Base-by-base conservation (phyloP, 805 yeast genomes). In the Candida peoriensis region DNA sequence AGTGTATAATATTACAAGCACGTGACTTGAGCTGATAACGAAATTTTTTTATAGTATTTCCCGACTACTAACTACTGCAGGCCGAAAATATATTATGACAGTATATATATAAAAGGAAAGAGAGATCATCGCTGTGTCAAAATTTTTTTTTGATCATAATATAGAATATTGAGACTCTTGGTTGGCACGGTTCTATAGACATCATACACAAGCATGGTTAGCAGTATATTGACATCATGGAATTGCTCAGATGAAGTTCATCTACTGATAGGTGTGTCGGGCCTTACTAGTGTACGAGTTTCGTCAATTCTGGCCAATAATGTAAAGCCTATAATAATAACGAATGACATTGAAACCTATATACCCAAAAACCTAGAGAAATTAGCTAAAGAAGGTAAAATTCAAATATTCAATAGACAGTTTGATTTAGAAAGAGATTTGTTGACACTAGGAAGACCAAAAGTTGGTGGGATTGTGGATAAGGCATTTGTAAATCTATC, bases 381-480 rank as follows among this genome's bases (percentile, higher is more conserved):
- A 20, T 38, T 55, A 18, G 48, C 54, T 4, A 48, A 54, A 4
- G 46, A 50, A 9, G 52, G 57, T 8, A 44, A 54, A 8, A 50
- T 68, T 7, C 36, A 36, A 17, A 39, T 61, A 15, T 34, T 67
- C 2, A 41, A 56, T 11, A 54, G 67, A 33, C 37, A 43, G 2
- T 73, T 73, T 39, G 54, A 61, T 13, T 20, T 60, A 0, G 43
- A 46, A 2, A 38, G 46, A 2, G 81, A 77, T 48, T 59, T 87
- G 24, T 60, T 65, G 2, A 58, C 66, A 0, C 50, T 72, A 23
- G 96, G 96, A 4, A 66, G 95, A 33, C 48, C 54, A 0, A 72
- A 72, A 18, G 87, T 81, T 4, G 78, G 73, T 30, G 52, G 59
- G 20, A 64, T 85, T 3, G 86, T 86, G 5, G 97, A 89, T 55